Evolutionary conservation across 441 rosid species (phyloP).

Genomic region (Jatropha multifida): DNA sequence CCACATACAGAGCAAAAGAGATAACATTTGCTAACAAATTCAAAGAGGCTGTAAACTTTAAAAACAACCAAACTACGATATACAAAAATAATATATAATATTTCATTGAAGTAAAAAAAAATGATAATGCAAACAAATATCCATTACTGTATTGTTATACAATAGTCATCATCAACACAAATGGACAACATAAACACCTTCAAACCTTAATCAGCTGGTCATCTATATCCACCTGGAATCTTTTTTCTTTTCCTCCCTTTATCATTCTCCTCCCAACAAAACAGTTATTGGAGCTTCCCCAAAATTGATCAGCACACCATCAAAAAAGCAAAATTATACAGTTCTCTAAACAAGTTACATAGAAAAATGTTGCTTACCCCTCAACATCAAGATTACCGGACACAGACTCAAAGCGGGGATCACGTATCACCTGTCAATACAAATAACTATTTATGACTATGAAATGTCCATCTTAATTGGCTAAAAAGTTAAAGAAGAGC

Average conservation of each 20-base stretch:
- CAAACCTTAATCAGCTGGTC: not conserved
- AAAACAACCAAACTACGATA: not conserved
- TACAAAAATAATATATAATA: not conserved
- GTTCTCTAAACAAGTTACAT: not conserved
- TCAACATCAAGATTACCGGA: conserved; percentile 62
- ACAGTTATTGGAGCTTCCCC: not conserved
- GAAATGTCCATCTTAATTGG: not conserved
- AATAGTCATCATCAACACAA: not conserved
- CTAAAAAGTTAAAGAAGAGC: not conserved
- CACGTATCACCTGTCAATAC: conserved; percentile 53
- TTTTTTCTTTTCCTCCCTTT: not conserved
- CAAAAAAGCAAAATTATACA: not conserved
- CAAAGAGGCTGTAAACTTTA: not conserved
- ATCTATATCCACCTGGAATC: not conserved
- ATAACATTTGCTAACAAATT: not conserved
- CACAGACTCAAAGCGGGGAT: conserved; percentile 77
- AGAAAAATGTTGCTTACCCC: conserved; percentile 44
- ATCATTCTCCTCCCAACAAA: not conserved
- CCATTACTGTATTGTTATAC: not conserved
- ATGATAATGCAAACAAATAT: not conserved
- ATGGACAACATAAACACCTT: not conserved
- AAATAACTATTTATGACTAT: conserved; percentile 9
- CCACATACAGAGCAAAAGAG: not conserved
- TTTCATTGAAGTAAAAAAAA: not conserved
- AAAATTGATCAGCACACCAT: not conserved